A percentile compares a stretch with the other conserved stretches of the same genome.
phyloP scores from a whole-genome alignment of 2,329 filamentous ascomycete genomes.

The Coniochaeta ligniaria region DNA sequence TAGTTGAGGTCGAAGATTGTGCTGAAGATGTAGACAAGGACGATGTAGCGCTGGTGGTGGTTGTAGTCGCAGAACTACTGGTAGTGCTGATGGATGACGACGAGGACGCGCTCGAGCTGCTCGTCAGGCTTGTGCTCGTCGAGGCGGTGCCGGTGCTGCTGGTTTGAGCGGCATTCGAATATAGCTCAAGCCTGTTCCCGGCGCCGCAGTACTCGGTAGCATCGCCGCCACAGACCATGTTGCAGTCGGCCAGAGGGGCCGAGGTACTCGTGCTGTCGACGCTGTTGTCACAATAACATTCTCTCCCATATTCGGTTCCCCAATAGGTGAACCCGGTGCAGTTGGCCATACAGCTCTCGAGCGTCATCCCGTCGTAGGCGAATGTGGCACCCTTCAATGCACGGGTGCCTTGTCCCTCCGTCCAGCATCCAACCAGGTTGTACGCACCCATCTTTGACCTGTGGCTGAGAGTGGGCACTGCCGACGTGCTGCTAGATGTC shows the following conservation, averaged over 20 bases:
- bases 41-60: not conserved
- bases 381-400: slow-evolving; percentile 32
- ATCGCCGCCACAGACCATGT: slow-evolving; percentile 28
- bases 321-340: slow-evolving; percentile 40
- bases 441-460: slow-evolving; percentile 35
- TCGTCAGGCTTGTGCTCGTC: slow-evolving; percentile 12
- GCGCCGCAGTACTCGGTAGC: slow-evolving; percentile 28
- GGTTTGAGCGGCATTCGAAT: slow-evolving; percentile 23
- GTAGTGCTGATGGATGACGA: not conserved
- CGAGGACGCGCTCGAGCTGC: not conserved
- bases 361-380: slow-evolving; percentile 41
- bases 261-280: slow-evolving; percentile 23
- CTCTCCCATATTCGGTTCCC: slow-evolving; percentile 43
- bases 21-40: not conserved
- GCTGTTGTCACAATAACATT: slow-evolving; percentile 44
- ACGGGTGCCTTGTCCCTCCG: slow-evolving; percentile 34
- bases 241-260: slow-evolving; percentile 25
- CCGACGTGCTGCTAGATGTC: slow-evolving; percentile 9
- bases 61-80: not conserved
- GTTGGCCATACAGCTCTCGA: slow-evolving; percentile 37
- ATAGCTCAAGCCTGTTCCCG: slow-evolving; percentile 25
- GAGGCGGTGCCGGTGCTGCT: slow-evolving; percentile 19
- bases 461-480: slow-evolving; percentile 22
- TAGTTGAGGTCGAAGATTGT: not conserved
- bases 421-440: slow-evolving; percentile 36